These are phyloP conservation scores for Yamadazyma jaroonii DNA, from an alignment of 1,139 yeast genomes.

Conservation along the genomic window DNA sequence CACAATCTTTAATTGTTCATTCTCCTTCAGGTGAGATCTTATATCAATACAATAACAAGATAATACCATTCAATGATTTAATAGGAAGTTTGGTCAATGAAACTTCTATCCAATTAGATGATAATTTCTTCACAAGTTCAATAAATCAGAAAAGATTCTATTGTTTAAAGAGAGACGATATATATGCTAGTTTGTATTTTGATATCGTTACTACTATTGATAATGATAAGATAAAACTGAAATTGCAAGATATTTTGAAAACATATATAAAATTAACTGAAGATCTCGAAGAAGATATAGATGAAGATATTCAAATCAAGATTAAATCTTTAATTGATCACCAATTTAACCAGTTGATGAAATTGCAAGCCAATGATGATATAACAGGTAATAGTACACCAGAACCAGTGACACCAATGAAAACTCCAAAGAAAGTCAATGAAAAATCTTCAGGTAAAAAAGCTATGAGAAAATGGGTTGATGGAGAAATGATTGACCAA, in stretches of 20 bases:
- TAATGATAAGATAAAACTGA: conserved; percentile 34
- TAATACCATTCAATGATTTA: conserved; percentile 42
- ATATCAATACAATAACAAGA: conserved; percentile 37
- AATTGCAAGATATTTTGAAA: conserved; percentile 34
- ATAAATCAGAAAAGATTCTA: conserved; percentile 38
- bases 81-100: conserved; percentile 39
- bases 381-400: not conserved
- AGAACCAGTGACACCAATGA: conserved; percentile 6
- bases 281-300: conserved; percentile 21
- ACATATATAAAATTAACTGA: conserved; percentile 30
- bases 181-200: conserved; percentile 38
- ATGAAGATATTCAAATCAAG: conserved; percentile 15
- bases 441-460: conserved; percentile 27
- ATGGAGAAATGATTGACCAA: conserved; percentile 31
- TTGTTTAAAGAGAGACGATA: conserved; percentile 25
- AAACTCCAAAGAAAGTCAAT: conserved; percentile 19
- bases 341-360: conserved; percentile 39
- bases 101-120: conserved; percentile 29
- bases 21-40: conserved; percentile 35
- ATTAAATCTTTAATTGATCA: conserved; percentile 36
- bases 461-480: conserved; percentile 49
- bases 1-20: conserved; percentile 36
- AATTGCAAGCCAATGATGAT: conserved; percentile 18
- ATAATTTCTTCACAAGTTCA: conserved; percentile 33
- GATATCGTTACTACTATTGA: conserved; percentile 42